Evolutionary conservation across 2,329 filamentous ascomycete species (phyloP), one percentile per base, ranked within the genome.

Genomic region (Verticillium albo-atrum): DNA sequence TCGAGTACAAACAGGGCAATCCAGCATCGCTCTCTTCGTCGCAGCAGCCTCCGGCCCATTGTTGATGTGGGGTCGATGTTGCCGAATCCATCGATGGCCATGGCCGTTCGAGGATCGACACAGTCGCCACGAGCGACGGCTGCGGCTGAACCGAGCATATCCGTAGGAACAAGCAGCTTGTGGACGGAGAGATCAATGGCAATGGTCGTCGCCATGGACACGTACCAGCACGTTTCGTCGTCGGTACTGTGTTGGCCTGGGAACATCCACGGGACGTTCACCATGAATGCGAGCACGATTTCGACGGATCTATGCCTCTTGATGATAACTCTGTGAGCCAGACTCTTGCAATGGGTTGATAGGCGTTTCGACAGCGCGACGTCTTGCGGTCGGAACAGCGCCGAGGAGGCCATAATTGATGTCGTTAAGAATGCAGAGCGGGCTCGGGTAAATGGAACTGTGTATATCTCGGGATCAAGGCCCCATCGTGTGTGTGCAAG

Each of bases 241-340:
- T 91, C 88, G 10, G 86, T 86, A 70, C 85, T 87, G 66, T 89
- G 85, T 60, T 82, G 75, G 2, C 86, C 86, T 1, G 86, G 86
- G 30, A 84, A 84, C 82, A 91, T 90, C 89, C 89, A 91, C 0
- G 89, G 89, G 6, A 91, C 82, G 62, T 90, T 90, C 32, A 90
- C 82, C 84, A 91, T 88, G 67, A 91, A 91, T 0, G 86, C 89
- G 1, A 91, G 75, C 0, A 91, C 85, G 59, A 91, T 90, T 68
- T 91, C 89, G 6, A 90, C 87, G 0, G 89, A 91, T 59, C 87
- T 82, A 66, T 86, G 82, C 2, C 87, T 83, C 53, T 82, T 80
- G 0, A 79, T 74, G 55, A 88, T 85, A 51, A 91, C 81, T 28
- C 82, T 79, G 27, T 86, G 82, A 0, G 86, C 88, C 3, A 91